Base-by-base conservation (phyloP, 2,329 filamentous ascomycete species). In the Chalaropsis thielavioides region DNA sequence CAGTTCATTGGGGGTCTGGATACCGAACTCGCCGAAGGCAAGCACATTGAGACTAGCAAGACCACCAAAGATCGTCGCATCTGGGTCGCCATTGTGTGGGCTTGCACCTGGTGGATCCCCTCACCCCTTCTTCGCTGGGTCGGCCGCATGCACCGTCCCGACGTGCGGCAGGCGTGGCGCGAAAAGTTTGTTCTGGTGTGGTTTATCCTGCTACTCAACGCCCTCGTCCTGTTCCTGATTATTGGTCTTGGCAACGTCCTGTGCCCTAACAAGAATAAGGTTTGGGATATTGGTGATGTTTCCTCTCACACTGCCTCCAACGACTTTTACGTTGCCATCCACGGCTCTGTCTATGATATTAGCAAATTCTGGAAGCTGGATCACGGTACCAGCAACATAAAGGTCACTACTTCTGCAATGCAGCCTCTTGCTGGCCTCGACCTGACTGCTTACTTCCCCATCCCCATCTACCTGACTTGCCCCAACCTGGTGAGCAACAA, bases 131-230 rank as follows among this genome's bases (percentile, higher is more conserved):
- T 99, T 17, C 82, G 83, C n/a, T 87, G 81, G 67, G 72, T 97
- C 66, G 94, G 94, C 40, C 89, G 92, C 24, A 99, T 99, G 94
- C 95, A 95, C 76, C 86, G 94, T 64, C 94, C 92, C 1, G 94
- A 99, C 76, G 90, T 99, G 8, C 89, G 94, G 31, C 89, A 96
- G 84, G 94, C 94, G 0, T 99, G 94, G 94, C 84, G 94, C 75
- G 94, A 99, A 72, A 99, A 99, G 76, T 62, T 99, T 11, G 87
- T 94, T 0, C 78, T 99, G 11, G 85, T 92, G 59, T 78, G 89
- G 66, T 71, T 96, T 63, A 97, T 99, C 70, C 73, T 89, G 38
- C 71, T 99, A 13, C 76, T 95, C 69, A 99, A 99, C 75, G 90
- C 73, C 46, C 72, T 83, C 35, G 83, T 99, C 68, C 80, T 96